A percentile compares a stretch with the other conserved stretches of the same genome.
Evolutionary conservation across 2,329 filamentous ascomycete genomes (phyloP).

Genomic region (Graphilbum ipis-grandicollis): DNA sequence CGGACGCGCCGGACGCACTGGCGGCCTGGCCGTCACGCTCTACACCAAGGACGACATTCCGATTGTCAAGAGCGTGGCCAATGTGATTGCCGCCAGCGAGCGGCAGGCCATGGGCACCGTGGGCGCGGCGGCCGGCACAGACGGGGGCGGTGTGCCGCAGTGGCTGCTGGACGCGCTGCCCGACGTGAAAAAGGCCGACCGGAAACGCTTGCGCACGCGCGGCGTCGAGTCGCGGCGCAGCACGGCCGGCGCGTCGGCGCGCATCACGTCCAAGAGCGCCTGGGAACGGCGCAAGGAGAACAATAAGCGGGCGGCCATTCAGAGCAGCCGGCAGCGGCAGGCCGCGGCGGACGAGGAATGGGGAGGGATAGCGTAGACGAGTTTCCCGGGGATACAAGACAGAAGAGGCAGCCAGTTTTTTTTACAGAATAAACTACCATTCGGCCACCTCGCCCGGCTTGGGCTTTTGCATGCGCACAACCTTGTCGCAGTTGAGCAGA

Average conservation of each 20-base stretch:
- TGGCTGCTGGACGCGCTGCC: slow-evolving; percentile 85
- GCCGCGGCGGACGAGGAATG: slow-evolving; percentile 14
- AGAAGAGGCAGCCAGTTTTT: too few relatives aligned
- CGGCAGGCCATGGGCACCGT: slow-evolving; percentile 32
- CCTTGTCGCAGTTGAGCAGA: slow-evolving; percentile 52
- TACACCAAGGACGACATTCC: slow-evolving; percentile 93
- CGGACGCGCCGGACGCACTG: slow-evolving; percentile 70
- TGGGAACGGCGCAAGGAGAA: slow-evolving; percentile 55
- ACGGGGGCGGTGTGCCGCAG: slow-evolving; percentile 40
- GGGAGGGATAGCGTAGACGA: too few relatives aligned
- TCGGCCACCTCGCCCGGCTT: slow-evolving; percentile 27
- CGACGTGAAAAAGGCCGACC: slow-evolving; percentile 65
- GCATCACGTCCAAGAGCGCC: slow-evolving; percentile 71
- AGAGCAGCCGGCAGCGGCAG: slow-evolving; percentile 40
- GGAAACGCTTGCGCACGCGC: slow-evolving; percentile 62
- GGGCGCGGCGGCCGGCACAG: neutral
- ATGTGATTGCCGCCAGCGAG: slow-evolving; percentile 75
- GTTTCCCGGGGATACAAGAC: too few relatives aligned
- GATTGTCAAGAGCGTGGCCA: slow-evolving; percentile 76
- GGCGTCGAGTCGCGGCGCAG: slow-evolving; percentile 57
- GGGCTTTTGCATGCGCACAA: slow-evolving; percentile 42
- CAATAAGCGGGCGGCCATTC: slow-evolving; percentile 45
- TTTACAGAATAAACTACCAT: slow-evolving; percentile 17
- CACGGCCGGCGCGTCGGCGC: slow-evolving; percentile 13
- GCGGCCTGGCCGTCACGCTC: slow-evolving; percentile 80